Conservation (phyloP, 768 basidiomycete species). For the Leccinum obscurum region DNA sequence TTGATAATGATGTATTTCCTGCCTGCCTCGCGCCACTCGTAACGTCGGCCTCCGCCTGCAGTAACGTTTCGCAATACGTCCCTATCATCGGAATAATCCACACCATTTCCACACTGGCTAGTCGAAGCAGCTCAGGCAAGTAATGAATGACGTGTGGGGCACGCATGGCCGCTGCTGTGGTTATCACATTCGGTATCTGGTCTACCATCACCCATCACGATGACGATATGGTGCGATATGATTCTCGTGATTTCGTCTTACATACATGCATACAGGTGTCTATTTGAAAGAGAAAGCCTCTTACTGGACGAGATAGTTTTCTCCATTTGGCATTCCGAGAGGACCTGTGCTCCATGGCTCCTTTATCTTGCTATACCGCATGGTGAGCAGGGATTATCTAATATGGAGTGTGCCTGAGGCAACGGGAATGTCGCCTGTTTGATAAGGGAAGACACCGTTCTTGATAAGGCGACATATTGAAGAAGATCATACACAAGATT, state of each 20-base stretch:
- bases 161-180: not conserved
- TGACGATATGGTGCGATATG: slow-evolving; percentile 3
- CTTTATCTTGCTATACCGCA: not conserved
- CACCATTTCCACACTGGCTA: not conserved
- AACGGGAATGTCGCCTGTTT: not conserved
- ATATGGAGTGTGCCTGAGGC: not conserved
- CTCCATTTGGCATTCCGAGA: not conserved
- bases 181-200: not conserved
- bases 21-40: not conserved
- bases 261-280: not conserved
- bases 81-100: not conserved
- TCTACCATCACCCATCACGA: not conserved
- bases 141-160: slow-evolving; percentile 2
- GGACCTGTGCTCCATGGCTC: not conserved
- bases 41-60: not conserved
- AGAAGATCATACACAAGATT: not conserved
- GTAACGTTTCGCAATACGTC: slow-evolving; percentile 4
- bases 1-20: slow-evolving; percentile 24
- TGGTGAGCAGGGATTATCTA: not conserved
- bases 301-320: not conserved
- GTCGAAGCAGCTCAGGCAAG: not conserved
- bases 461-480: not conserved
- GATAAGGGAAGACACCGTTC: not conserved
- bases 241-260: slow-evolving; percentile 3
- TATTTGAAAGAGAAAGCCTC: not conserved